Evolutionary conservation across 352 stramenopile genomes (phyloP).

Genomic region (Globisporangium cederbergense): DNA sequence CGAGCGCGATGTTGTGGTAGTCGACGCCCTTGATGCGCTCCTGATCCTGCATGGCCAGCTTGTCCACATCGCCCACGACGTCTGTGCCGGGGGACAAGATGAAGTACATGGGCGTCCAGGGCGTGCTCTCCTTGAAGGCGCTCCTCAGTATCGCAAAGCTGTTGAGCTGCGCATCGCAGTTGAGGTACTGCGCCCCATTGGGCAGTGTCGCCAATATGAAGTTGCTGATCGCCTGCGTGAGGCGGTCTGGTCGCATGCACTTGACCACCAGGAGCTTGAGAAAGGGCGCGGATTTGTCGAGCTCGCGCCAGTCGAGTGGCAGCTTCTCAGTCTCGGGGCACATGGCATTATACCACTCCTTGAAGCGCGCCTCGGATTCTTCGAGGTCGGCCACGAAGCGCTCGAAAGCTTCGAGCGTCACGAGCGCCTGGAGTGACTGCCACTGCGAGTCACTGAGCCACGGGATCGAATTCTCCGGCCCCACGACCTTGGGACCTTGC

Average conservation of each 20-base stretch:
- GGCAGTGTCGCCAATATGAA: constrained; percentile 89
- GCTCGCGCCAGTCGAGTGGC: constrained; percentile 88
- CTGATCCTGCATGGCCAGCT: constrained; percentile 89
- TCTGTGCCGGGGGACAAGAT: constrained; percentile 96
- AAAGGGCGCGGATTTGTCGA: constrained; percentile 89
- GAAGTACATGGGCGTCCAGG: constrained; percentile 97
- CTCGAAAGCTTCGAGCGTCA: constrained; percentile 81
- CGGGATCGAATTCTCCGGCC: constrained; percentile 67
- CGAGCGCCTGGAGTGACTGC: constrained; percentile 75
- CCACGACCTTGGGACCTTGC: constrained; percentile 58
- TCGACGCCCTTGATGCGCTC: constrained; percentile 92
- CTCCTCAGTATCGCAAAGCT: constrained; percentile 94
- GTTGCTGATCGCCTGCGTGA: constrained; percentile 91
- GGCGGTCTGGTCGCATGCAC: constrained; percentile 91
- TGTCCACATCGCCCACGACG: constrained; percentile 95
- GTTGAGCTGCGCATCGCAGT: constrained; percentile 90
- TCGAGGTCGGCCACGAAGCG: constrained; percentile 84
- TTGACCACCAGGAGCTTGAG: constrained; percentile 93
- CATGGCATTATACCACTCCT: constrained; percentile 90
- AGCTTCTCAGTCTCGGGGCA: constrained; percentile 88
- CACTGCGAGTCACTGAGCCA: constrained; percentile 88
- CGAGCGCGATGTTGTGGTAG: constrained; percentile 95
- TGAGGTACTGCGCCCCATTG: constrained; percentile 75
- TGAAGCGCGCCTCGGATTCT: constrained; percentile 88
- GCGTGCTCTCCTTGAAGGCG: constrained; percentile 91